Percentiles rank a stretch among this genome's conserved stretches.
Evolutionary conservation across 176 grass and related monocot genomes (phyloP).

Genomic region (Thalia dealbata): DNA sequence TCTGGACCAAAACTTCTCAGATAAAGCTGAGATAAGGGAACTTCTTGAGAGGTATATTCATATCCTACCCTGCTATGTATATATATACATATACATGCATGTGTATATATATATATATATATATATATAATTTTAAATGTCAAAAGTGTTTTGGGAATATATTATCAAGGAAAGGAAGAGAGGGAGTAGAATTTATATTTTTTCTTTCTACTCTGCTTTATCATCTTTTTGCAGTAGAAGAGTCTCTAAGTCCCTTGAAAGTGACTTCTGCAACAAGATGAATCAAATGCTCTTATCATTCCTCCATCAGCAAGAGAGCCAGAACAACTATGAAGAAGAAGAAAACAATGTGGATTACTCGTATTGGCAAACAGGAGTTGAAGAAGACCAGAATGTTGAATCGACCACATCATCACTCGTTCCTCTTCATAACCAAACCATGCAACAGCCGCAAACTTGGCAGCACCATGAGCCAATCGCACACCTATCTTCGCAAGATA

Average conservation of each 20-base stretch:
- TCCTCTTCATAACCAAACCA: constrained; percentile 34
- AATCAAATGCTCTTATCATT: constrained; percentile 50
- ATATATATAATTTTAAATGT: background rate
- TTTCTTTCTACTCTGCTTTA: background rate
- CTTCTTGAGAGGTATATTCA: constrained; percentile 70
- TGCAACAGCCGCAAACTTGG: constrained; percentile 45
- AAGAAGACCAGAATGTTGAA: constrained; percentile 36
- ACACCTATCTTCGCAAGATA: constrained; percentile 35
- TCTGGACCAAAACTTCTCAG: constrained; percentile 20
- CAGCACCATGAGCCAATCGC: constrained; percentile 37
- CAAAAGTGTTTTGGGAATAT: background rate
- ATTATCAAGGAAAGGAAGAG: background rate
- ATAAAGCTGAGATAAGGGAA: constrained; percentile 70
- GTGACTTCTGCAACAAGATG: constrained; percentile 92
- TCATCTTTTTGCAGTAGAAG: constrained; percentile 48
- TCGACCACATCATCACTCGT: constrained; percentile 45
- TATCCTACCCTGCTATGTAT: too few species aligned
- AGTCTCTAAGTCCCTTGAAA: constrained; percentile 77
- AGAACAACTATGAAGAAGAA: constrained; percentile 48
- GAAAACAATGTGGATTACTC: constrained; percentile 40
- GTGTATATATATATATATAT: too few species aligned
- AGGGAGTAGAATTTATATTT: too few species aligned
- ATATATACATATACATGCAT: too few species aligned
- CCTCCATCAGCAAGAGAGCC: constrained; percentile 58
- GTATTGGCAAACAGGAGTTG: constrained; percentile 49